Evolutionary conservation across 768 basidiomycete species (phyloP).

Genomic region (Boletus coccyginus): DNA sequence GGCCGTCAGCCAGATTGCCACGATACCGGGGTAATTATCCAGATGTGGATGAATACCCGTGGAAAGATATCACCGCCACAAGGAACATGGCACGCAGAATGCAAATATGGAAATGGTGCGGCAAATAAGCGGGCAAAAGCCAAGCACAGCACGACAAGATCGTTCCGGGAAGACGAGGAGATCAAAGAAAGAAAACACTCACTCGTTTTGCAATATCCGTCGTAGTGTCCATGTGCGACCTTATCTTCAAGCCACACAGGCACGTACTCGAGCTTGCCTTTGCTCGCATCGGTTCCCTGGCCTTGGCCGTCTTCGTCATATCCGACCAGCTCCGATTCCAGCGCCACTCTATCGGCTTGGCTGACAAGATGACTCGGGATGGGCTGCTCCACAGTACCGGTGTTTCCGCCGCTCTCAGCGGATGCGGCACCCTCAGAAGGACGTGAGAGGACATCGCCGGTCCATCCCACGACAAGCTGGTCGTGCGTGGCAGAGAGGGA

Average conservation of each 20-base stretch:
- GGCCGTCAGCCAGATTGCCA: slow-evolving; percentile 1
- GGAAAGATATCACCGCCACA: neutral
- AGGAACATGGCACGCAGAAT: slow-evolving; percentile 1
- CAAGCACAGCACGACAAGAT: slow-evolving; percentile 3
- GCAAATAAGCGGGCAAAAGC: slow-evolving; percentile 1
- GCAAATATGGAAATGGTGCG: slow-evolving; percentile 13
- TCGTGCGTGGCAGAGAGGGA: slow-evolving; percentile 82
- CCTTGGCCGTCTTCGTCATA: slow-evolving; percentile 44
- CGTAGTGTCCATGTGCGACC: slow-evolving; percentile 91
- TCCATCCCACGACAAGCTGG: slow-evolving; percentile 92
- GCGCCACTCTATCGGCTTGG: slow-evolving; percentile 58
- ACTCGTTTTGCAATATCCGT: slow-evolving; percentile 98
- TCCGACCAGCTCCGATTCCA: slow-evolving; percentile 61
- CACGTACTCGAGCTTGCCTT: slow-evolving; percentile 65
- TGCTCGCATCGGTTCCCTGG: slow-evolving; percentile 46
- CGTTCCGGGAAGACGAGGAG: neutral
- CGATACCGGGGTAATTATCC: neutral
- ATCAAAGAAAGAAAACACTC: slow-evolving; percentile 31
- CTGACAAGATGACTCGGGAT: slow-evolving; percentile 52
- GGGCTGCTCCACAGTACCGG: slow-evolving; percentile 28
- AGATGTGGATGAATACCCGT: neutral
- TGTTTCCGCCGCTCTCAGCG: slow-evolving; percentile 20
- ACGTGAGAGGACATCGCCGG: slow-evolving; percentile 73
- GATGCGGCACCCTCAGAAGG: slow-evolving; percentile 31
- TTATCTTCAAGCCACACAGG: slow-evolving; percentile 92